Percentiles rank a stretch among this genome's conserved stretches.
phyloP scores from a whole-genome alignment of 305 asterid species.

The Solanum chacoense region DNA sequence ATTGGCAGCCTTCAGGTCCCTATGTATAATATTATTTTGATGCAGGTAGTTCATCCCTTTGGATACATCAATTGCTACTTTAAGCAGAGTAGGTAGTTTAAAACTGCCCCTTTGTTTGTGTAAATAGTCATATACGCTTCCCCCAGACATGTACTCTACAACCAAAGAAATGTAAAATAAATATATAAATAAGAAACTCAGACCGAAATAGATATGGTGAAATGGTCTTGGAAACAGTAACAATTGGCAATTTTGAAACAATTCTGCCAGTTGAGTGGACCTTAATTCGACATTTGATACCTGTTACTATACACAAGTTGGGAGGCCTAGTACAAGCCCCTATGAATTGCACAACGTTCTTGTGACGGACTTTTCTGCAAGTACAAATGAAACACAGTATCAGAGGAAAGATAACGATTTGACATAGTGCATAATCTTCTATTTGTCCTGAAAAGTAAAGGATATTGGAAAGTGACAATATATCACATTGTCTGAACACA shows the following conservation, averaged over 20 bases:
- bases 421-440: background rate
- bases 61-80: conserved; percentile 87
- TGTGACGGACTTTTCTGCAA: conserved; percentile 96
- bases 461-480: background rate
- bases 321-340: conserved; percentile 96
- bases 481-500: background rate
- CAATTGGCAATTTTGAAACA: background rate
- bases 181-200: background rate
- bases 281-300: conserved; percentile 15
- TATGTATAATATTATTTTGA: conserved; percentile 86
- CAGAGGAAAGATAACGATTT: background rate
- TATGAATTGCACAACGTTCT: conserved; percentile 88
- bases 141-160: conserved; percentile 92
- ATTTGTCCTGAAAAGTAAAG: background rate
- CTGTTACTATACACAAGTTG: conserved; percentile 82
- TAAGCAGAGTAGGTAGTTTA: conserved; percentile 74
- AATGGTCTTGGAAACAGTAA: background rate
- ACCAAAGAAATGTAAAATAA: conserved; percentile 10
- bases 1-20: conserved; percentile 95
- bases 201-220: background rate
- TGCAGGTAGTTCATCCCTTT: conserved; percentile 97
- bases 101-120: conserved; percentile 93
- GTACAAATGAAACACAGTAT: conserved; percentile 3
- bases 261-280: background rate
- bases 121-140: conserved; percentile 85